Conservation (phyloP, 2,329 filamentous ascomycete species). For the Cordyceps farinosa region DNA sequence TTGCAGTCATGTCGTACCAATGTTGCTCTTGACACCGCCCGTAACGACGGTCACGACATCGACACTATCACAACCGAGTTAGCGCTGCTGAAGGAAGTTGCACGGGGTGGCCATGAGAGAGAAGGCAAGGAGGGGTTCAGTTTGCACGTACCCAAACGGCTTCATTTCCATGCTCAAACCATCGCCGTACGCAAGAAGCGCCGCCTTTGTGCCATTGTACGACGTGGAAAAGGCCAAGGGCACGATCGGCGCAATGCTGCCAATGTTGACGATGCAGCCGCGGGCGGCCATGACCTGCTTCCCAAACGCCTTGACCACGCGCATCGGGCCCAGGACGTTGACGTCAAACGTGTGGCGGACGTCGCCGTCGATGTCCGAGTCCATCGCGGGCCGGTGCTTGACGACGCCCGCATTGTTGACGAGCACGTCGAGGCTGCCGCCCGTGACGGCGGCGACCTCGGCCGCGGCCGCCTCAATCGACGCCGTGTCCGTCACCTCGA, state of each 20-base stretch:
- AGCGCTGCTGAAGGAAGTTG: background rate
- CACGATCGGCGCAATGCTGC: slow-evolving; percentile 24
- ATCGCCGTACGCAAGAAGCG: slow-evolving; percentile 24
- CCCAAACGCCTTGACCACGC: slow-evolving; percentile 23
- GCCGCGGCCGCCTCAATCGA: slow-evolving; percentile 11
- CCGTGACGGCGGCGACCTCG: slow-evolving; percentile 2
- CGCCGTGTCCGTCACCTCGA: slow-evolving; percentile 15
- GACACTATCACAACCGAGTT: slow-evolving; percentile 16
- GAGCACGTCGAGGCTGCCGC: slow-evolving; percentile 17
- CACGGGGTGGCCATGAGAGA: background rate
- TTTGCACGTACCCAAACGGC: slow-evolving; percentile 23
- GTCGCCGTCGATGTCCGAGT: slow-evolving; percentile 18
- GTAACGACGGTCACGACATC: slow-evolving; percentile 21
- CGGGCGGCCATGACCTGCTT: slow-evolving; percentile 22
- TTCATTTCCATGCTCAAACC: slow-evolving; percentile 24
- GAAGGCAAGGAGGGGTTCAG: background rate
- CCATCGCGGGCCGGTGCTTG: slow-evolving; percentile 15
- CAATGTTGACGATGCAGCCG: slow-evolving; percentile 27
- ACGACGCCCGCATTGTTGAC: slow-evolving; percentile 18
- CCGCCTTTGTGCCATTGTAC: slow-evolving; percentile 26
- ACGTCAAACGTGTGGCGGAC: slow-evolving; percentile 17
- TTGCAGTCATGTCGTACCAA: slow-evolving; percentile 16
- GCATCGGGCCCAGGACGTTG: slow-evolving; percentile 21
- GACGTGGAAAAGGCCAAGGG: slow-evolving; percentile 22
- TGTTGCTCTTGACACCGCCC: slow-evolving; percentile 20